Evolutionary conservation across 1,284 basidiomycete genomes (phyloP).

Genomic region (Volvariella volvacea): DNA sequence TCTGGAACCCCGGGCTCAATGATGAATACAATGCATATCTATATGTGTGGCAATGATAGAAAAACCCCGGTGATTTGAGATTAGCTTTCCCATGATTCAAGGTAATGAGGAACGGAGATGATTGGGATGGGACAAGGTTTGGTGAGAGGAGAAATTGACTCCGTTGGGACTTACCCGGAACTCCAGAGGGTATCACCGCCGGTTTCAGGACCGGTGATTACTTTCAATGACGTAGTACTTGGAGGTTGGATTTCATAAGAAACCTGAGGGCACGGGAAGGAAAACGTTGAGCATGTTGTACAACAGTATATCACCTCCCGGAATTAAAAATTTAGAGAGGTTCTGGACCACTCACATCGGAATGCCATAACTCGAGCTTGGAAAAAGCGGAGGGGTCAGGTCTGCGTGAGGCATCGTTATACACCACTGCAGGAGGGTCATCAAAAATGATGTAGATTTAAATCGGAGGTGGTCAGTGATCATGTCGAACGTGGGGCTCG

Average conservation of each 20-base stretch:
- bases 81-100: constrained; percentile 5
- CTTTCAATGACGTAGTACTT: constrained; percentile 62
- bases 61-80: constrained; percentile 6
- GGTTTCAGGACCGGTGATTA: constrained; percentile 55
- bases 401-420: constrained; percentile 60
- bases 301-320: neutral
- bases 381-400: constrained; percentile 67
- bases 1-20: constrained; percentile 59
- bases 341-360: constrained; percentile 48
- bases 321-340: neutral
- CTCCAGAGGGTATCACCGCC: constrained; percentile 71
- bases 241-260: constrained; percentile 74
- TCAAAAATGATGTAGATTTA: neutral
- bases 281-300: constrained; percentile 1
- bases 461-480: neutral
- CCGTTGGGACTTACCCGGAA: constrained; percentile 42
- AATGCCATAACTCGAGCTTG: constrained; percentile 79
- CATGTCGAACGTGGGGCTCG: neutral
- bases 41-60: constrained; percentile 7
- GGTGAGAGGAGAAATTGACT: too few species aligned
- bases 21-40: constrained; percentile 68
- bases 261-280: constrained; percentile 20
- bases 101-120: neutral
- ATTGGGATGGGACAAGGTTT: too few species aligned
- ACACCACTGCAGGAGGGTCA: constrained; percentile 42